Base-by-base conservation (phyloP, 1,284 basidiomycete species). In the Rhodotorula sp. region DNA sequence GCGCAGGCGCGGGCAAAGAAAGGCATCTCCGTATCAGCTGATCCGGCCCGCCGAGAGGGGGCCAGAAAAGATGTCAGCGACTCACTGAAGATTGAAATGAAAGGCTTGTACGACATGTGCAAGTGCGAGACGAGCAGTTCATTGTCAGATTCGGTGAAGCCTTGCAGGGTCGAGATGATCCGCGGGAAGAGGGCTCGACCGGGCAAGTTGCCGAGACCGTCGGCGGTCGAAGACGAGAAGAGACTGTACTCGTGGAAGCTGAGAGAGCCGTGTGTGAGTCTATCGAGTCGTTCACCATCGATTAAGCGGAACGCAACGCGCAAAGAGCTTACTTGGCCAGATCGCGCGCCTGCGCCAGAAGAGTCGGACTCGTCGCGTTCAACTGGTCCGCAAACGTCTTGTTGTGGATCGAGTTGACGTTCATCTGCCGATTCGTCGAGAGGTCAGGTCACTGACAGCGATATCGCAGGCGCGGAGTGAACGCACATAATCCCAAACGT, bases 181-280 rank as follows among this genome's bases (percentile, higher is more conserved):
- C 89, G 87, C 80, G 87, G 86, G 59, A 93, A 83, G 72, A 91
- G 84, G 49, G 90, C 90, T 73, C 90, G 88, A 47, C 90, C 90
- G 74, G 92, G 90, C 78, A 93, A 87, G 84, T 93, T 93, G 43
- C 90, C 90, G 78, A 93, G 85, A 62, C 89, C 88, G 62, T 81
- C 84, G 49, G 87, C 85, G 6, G 86, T 81, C 3, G 83, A 75
- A 74, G 88, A 87, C 16, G 88, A 87, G 83, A 93, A 93, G 75
- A 91, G 81, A n/a, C 86, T 87, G 70, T 86, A 84, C 81, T 93
- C 90, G 81, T 92, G 91, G 83, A 85, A 90, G 83, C 92, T 84
- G 46, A 3, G 34, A 43, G n/a, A 15, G 16, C 15, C 12, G 20
- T 39, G 20, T n/a, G 1, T 16, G 26, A 18, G 8, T 39, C 26